phyloP scores from a whole-genome alignment of 805 yeast genomes.

The Wickerhamiella galacta region DNA sequence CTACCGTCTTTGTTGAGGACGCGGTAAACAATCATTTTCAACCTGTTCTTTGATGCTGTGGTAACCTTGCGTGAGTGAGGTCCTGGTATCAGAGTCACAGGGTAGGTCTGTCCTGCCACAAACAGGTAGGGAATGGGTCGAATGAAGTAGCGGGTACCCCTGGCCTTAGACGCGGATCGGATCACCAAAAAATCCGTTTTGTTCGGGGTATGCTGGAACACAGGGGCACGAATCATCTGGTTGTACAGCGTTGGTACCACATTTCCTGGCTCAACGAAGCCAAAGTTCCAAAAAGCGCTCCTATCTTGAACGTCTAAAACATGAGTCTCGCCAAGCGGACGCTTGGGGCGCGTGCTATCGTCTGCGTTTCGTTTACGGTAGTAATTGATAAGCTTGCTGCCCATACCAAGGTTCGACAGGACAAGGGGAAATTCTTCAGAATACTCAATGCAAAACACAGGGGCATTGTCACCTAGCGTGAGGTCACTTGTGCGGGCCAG shows the following conservation, averaged over 20 bases:
- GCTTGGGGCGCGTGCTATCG: conserved; percentile 73
- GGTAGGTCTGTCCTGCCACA: conserved; percentile 82
- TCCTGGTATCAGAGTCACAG: conserved; percentile 90
- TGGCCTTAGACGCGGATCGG: conserved; percentile 55
- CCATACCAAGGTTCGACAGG: conserved; percentile 86
- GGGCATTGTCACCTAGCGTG: conserved; percentile 69
- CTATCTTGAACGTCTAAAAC: conserved; percentile 92
- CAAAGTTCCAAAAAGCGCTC: conserved; percentile 97
- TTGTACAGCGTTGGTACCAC: conserved; percentile 88
- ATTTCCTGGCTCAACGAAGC: conserved; percentile 87
- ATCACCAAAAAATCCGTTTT: conserved; percentile 69
- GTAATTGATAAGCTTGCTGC: conserved; percentile 80
- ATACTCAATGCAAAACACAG: conserved; percentile 67
- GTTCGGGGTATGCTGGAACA: conserved; percentile 67
- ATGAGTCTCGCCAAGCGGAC: conserved; percentile 84
- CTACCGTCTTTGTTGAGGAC: conserved; percentile 61
- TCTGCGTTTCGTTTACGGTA: conserved; percentile 71
- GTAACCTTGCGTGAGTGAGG: conserved; percentile 95
- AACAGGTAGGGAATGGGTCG: conserved; percentile 56
- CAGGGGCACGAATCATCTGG: conserved; percentile 81
- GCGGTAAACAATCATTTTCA: conserved; percentile 86
- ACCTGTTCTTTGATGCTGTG: conserved; percentile 73
- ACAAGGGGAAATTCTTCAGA: conserved; percentile 77
- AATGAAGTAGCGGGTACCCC: conserved; percentile 49
- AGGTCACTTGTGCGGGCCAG: conserved; percentile 56